These are phyloP conservation scores for Penicillium sp. DNA, from an alignment of 2,329 filamentous ascomycete species.

Conservation along the genomic window DNA sequence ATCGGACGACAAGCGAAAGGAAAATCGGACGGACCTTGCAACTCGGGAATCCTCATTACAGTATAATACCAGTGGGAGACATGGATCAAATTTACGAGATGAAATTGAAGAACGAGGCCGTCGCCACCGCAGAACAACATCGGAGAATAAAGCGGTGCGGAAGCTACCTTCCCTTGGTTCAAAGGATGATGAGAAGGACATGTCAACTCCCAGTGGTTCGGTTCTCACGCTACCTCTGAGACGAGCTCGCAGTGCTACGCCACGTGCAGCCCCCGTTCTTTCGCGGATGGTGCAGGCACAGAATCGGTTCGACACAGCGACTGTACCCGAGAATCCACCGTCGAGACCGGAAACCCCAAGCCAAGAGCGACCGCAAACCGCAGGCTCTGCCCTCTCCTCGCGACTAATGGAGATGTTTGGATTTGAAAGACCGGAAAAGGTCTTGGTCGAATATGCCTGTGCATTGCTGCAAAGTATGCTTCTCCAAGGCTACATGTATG, in stretches of 20 bases:
- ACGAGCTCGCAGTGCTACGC: slow-evolving; percentile 36
- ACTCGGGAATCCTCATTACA: slow-evolving; percentile 1
- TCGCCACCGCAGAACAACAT: slow-evolving; percentile 61
- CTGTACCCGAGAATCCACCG: slow-evolving; percentile 19
- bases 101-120: slow-evolving; percentile 37
- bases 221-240: slow-evolving; percentile 19
- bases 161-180: slow-evolving; percentile 62
- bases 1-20: slow-evolving; percentile 29
- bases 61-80: not conserved
- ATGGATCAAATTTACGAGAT: slow-evolving; percentile 5
- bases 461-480: slow-evolving; percentile 90
- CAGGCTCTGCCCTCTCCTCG: slow-evolving; percentile 62
- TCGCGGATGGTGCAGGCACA: slow-evolving; percentile 74
- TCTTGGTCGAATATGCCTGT: slow-evolving; percentile 89
- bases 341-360: slow-evolving; percentile 44
- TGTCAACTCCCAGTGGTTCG: slow-evolving; percentile 20
- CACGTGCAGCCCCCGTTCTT: slow-evolving; percentile 68
- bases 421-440: slow-evolving; percentile 77
- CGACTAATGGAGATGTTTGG: slow-evolving; percentile 82
- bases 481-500: slow-evolving; percentile 92
- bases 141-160: slow-evolving; percentile 59
- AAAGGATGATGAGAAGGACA: slow-evolving; percentile 25
- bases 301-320: slow-evolving; percentile 54
- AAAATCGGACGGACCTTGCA: slow-evolving; percentile 9
- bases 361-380: slow-evolving; percentile 48